These are phyloP conservation scores for Phlyctochytrium planicorne DNA, from an alignment of 192 early-diverging fungal species.

Conservation along the genomic window DNA sequence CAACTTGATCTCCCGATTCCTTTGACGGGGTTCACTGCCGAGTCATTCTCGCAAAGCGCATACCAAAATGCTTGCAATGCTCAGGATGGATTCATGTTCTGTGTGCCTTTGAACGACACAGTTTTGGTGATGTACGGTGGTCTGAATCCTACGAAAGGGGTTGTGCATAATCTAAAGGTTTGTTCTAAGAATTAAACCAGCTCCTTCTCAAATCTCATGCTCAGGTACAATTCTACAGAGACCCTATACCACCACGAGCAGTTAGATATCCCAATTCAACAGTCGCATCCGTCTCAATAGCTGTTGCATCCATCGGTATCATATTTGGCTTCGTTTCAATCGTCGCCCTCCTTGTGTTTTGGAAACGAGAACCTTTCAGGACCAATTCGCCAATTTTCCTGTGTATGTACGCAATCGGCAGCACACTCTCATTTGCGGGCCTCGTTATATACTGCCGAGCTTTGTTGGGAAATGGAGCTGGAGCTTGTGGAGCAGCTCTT, in stretches of 20 bases:
- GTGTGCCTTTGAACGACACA: slow-evolving; percentile 9
- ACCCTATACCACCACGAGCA: too few species aligned
- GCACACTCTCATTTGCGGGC: not conserved
- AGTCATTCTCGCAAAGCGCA: not conserved
- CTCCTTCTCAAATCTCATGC: not conserved
- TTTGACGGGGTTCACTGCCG: not conserved
- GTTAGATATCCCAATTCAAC: too few species aligned
- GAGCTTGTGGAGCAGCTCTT: slow-evolving; percentile 9
- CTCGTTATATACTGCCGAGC: slow-evolving; percentile 13
- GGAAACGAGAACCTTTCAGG: slow-evolving; percentile 4
- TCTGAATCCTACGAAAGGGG: not conserved
- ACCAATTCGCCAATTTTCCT: slow-evolving; percentile 14
- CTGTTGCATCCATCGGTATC: slow-evolving; percentile 10
- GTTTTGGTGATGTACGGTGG: slow-evolving; percentile 13
- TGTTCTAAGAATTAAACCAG: not conserved
- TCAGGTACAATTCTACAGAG: not conserved
- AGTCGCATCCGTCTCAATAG: too few species aligned
- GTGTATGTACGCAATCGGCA: slow-evolving; percentile 6
- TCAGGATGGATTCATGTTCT: not conserved
- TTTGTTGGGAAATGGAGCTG: not conserved
- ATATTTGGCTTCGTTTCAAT: not conserved
- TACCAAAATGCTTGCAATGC: not conserved
- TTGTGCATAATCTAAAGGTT: slow-evolving; percentile 5
- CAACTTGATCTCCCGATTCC: not conserved
- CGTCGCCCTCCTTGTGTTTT: slow-evolving; percentile 1